Evolutionary conservation across 2,329 filamentous ascomycete species (phyloP).

Genomic region (Calonectria hawksworthii): DNA sequence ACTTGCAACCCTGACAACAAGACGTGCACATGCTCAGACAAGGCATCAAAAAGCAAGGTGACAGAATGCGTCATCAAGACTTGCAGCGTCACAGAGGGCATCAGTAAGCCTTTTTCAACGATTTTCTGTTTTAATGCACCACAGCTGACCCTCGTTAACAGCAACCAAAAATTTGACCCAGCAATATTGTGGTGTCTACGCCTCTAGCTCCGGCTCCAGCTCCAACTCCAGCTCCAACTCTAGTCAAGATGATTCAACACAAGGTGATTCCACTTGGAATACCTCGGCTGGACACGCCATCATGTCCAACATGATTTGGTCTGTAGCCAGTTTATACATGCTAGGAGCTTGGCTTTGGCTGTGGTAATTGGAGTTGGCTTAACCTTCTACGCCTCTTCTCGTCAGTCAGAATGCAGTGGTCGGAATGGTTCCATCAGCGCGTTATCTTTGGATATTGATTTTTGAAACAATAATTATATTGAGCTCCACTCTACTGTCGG

Average conservation of each 20-base stretch:
- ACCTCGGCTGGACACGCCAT: neutral
- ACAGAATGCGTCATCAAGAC: neutral
- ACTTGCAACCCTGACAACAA: neutral
- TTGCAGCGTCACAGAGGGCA: neutral
- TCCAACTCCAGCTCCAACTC: neutral
- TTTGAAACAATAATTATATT: no score
- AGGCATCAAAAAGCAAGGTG: neutral
- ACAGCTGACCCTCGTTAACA: neutral
- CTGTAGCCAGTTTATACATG: neutral
- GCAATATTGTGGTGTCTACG: neutral
- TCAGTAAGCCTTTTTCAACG: neutral
- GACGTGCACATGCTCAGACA: neutral
- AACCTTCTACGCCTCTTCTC: neutral
- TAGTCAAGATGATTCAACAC: neutral
- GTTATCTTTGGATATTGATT: no score
- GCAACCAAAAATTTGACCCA: neutral
- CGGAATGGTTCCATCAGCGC: neutral
- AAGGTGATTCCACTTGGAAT: neutral
- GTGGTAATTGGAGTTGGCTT: neutral
- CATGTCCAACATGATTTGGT: neutral
- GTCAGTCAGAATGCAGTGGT: neutral
- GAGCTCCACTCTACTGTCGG: no score
- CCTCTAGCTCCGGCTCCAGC: no score
- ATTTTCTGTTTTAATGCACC: no score
- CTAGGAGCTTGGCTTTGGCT: neutral